Evolutionary conservation across 805 yeast genomes (phyloP), one percentile per base, ranked within the genome.

Genomic region (Cyberlindnera sargentensis): DNA sequence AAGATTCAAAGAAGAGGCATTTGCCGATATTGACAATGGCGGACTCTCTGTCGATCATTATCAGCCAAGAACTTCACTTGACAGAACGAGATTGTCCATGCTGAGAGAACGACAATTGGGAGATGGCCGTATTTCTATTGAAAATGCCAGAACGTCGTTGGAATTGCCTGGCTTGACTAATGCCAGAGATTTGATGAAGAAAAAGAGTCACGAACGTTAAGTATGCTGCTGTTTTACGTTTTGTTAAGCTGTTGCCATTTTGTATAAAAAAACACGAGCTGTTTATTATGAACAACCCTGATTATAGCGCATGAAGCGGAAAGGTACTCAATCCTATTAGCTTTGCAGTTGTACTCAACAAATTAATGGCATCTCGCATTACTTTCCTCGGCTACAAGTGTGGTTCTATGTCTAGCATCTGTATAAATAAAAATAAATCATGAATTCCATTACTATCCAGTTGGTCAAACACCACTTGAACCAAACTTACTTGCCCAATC

Each of bases 401-500:
- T 31, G 11, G 5, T 31, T 2, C 5, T 11, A 20, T 2, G 20
- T 31, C 6, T 31, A 31, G 15, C 8, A 11, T 15, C 15, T 31
- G 20, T 31, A 15, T 20, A 31, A 31, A 31, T 15, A 15, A 34
- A 35, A 35, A 6, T n/a, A 35, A 10, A 35, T 26, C 37, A 26
- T 24, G 8, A 35, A 27, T 29, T 15, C 25, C 24, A 27, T n/a
- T 28, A 24, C 34, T 9, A 37, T 31, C 26, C 33, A 23, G 30
- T 8, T 27, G 28, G n/a, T 42, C 61, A 87, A n/a, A 86, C 95
- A 26, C 97, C 97, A 9, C 89, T 81, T 20, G 95, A 86, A 7
- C 98, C 99, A 61, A 77, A 91, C 57, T 82, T 71, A 34, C 68
- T 62, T 2, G 96, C 93, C 98, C 99, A 91, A 26, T 84, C 81